Percentiles rank a stretch among this genome's conserved stretches.
phyloP scores from a whole-genome alignment of 352 stramenopile genomes.

The Phytophthora crassamura region DNA sequence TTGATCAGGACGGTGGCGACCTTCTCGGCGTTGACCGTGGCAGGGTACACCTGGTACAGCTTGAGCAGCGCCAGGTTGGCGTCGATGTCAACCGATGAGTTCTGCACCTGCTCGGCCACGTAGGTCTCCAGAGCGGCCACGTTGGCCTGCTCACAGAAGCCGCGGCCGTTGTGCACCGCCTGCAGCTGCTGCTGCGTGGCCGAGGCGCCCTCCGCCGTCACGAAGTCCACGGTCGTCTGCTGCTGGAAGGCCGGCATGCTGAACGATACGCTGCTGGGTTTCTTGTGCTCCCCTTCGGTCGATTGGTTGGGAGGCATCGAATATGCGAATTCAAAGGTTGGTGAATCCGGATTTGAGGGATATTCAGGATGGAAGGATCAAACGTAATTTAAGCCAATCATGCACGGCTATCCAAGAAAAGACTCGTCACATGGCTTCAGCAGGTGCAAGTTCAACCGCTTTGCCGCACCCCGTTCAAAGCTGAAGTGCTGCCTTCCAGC shows the following conservation, averaged over 20 bases:
- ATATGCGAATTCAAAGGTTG: constrained; percentile 19
- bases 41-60: constrained; percentile 83
- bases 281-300: constrained; percentile 24
- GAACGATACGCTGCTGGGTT: constrained; percentile 15
- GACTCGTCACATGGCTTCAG: constrained; percentile 38
- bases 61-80: constrained; percentile 84
- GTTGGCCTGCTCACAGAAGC: constrained; percentile 56
- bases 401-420: constrained; percentile 8
- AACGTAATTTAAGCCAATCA: constrained; percentile 23
- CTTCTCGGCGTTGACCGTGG: constrained; percentile 56
- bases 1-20: constrained; percentile 78
- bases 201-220: constrained; percentile 42
- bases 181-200: constrained; percentile 72
- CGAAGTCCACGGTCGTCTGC: constrained; percentile 74
- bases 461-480: not conserved
- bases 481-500: constrained; percentile 1
- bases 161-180: constrained; percentile 47
- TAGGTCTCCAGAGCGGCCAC: constrained; percentile 72
- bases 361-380: not conserved
- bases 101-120: constrained; percentile 76
- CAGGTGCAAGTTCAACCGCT: constrained; percentile 11
- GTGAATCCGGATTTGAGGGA: not conserved
- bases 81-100: constrained; percentile 70
- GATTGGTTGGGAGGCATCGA: constrained; percentile 36
- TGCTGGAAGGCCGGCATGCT: constrained; percentile 72